Evolutionary conservation across 257 asterid genomes (phyloP), one percentile per base, ranked within the genome.

Genomic region (Solanum chilense): DNA sequence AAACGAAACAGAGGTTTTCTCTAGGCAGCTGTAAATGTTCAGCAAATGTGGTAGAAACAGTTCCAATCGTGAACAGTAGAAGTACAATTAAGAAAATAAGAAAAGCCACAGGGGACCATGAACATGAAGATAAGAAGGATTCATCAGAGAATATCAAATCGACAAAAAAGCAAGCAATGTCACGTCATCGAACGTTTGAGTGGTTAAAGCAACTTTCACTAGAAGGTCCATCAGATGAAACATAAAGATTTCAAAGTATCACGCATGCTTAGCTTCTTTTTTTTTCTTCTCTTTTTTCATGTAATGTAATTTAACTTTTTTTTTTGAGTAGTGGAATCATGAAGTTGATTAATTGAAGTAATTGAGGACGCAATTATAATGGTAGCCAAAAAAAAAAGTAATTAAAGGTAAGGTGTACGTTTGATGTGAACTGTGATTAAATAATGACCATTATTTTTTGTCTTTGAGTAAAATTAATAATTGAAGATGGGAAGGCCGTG

Each of bases 151-250:
- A 45, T 31, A 78, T 45, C 66, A 78, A 78, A 16, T 82, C 27
- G 42, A 45, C 80, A 82, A 89, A 89, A 89, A 94, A 91, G 73
- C 95, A 92, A 10, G 44, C 90, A 29, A 6, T 89, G 91, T 96
- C 98, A 56, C 96, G 93, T 85, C 92, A 87, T 86, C 94, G 99
- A 83, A 96, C 99, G 90, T 94, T 94, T 87, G 98, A 96, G 87
- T 96, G 99, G 99, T 49, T 96, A 85, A 95, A 92, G 89, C 99
- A 96, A 88, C 98, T 96, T 87, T 93, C 98, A 12, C 89, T 96
- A 12, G 98, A 95, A 86, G 91, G 89, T 47, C 88, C 92, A 23
- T 83, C 85, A 9, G 94, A 68, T 35, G 85, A 78, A 91, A 88
- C 73, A 39, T 85, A 87, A 83, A 69, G 86, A 56, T 47, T 56